Conservation (phyloP, 768 basidiomycete genomes). For the Panellus pusillus region DNA sequence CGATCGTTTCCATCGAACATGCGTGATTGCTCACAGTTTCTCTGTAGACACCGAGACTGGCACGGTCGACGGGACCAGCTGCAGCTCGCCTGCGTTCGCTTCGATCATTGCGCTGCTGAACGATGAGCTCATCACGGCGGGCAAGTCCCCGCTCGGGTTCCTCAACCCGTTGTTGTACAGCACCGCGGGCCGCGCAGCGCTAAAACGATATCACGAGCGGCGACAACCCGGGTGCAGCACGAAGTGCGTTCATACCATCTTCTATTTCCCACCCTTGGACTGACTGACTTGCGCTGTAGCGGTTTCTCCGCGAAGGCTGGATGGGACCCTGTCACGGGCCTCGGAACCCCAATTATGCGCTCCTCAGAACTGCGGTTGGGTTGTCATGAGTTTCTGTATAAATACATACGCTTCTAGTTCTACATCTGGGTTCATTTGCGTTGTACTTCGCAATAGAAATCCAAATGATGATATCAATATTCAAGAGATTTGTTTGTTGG, state of each 20-base stretch:
- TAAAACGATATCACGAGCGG: constrained; percentile 41
- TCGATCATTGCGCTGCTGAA: constrained; percentile 44
- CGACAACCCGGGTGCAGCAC: constrained; percentile 38
- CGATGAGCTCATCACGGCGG: constrained; percentile 35
- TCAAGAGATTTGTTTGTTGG: no score
- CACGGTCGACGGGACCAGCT: constrained; percentile 39
- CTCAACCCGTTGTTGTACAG: constrained; percentile 27
- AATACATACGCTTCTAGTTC: no score
- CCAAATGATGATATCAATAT: no score
- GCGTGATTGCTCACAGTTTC: neutral
- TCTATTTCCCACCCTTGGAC: no score
- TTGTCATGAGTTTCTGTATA: neutral
- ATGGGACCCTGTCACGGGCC: constrained; percentile 11
- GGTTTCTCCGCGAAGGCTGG: constrained; percentile 5
- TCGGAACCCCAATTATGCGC: constrained; percentile 7
- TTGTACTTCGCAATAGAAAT: no score
- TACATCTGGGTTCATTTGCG: no score
- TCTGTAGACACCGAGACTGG: neutral
- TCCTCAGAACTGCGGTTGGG: neutral
- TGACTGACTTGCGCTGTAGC: neutral
- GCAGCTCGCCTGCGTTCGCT: constrained; percentile 42
- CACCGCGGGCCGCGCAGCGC: constrained; percentile 26
- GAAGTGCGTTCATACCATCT: neutral
- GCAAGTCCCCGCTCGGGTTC: constrained; percentile 36
- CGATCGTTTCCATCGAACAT: neutral